A percentile compares a stretch with the other conserved stretches of the same genome.
Evolutionary conservation across 441 rosid genomes (phyloP).

Genomic region (Gossypium davidsonii): DNA sequence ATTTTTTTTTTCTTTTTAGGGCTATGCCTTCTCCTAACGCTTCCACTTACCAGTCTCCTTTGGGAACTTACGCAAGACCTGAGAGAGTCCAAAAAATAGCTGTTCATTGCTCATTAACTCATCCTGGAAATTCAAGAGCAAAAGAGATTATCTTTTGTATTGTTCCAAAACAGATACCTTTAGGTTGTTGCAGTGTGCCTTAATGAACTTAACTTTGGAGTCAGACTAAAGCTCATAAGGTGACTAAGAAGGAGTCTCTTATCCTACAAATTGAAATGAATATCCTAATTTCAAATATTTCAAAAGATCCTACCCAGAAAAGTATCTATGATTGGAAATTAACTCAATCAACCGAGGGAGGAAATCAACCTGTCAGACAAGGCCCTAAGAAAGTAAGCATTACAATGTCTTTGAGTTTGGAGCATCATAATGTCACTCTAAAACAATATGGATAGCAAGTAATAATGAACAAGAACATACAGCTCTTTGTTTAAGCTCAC

Average conservation of each 20-base stretch:
- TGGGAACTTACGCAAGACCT: conserved; percentile 91
- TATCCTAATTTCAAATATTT: conserved; percentile 8
- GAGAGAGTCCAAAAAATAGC: conserved; percentile 92
- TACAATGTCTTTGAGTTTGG: neutral
- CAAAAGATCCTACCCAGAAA: conserved; percentile 2
- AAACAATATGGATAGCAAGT: neutral
- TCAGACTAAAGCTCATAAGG: neutral
- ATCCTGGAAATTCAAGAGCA: conserved; percentile 49
- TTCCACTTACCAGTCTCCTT: conserved; percentile 75
- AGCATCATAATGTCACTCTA: neutral
- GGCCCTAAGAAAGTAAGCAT: conserved; percentile 4
- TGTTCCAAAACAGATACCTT: conserved; percentile 14
- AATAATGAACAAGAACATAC: conserved; percentile 1
- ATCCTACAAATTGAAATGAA: neutral
- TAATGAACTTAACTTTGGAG: conserved; percentile 7
- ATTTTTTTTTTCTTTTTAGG: neutral
- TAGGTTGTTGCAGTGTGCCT: conserved; percentile 6
- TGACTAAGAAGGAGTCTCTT: conserved; percentile 5
- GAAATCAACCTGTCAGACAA: conserved; percentile 8
- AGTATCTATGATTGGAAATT: neutral
- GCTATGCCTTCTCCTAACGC: conserved; percentile 13
- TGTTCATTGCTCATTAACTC: conserved; percentile 95
- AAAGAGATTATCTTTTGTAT: conserved; percentile 18
- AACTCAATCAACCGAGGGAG: conserved; percentile 1
- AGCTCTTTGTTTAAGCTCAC: neutral